Conservation (phyloP, 1,284 basidiomycete genomes). For the Trametes polyzona region DNA sequence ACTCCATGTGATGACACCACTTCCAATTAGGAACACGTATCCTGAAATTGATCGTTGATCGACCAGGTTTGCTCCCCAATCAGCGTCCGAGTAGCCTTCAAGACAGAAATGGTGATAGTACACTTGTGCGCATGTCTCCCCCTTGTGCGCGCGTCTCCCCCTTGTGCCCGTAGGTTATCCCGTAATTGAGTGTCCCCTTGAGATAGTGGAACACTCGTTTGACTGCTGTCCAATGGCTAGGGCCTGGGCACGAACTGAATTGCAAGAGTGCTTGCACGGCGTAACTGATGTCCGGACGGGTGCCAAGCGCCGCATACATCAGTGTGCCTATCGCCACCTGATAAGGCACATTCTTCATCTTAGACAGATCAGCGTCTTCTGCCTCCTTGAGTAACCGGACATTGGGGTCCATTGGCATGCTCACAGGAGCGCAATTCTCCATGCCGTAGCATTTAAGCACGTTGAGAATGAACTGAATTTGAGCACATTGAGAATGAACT, state of each 20-base stretch:
- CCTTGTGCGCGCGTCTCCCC: conserved; percentile 1
- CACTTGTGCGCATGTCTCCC: background rate
- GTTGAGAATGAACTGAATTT: conserved; percentile 30
- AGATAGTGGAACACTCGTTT: conserved; percentile 19
- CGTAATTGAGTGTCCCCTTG: conserved; percentile 8
- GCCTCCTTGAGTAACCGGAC: conserved; percentile 11
- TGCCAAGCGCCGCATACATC: conserved; percentile 34
- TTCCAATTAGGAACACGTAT: conserved; percentile 13
- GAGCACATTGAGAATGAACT: too few species aligned
- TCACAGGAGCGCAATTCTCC: conserved; percentile 19
- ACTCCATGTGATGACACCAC: conserved; percentile 16
- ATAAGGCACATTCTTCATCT: conserved; percentile 27
- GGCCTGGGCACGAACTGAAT: conserved; percentile 2
- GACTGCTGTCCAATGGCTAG: conserved; percentile 12
- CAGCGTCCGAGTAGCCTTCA: conserved; percentile 19
- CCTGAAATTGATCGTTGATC: conserved; percentile 12
- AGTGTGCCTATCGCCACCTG: conserved; percentile 31
- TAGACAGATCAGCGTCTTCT: conserved; percentile 13
- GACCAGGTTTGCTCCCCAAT: conserved; percentile 30
- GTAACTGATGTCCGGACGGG: conserved; percentile 20
- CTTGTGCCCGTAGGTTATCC: conserved; percentile 10
- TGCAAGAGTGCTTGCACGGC: conserved; percentile 9
- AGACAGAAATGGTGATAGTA: conserved; percentile 3
- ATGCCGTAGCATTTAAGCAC: conserved; percentile 22
- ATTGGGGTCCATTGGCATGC: conserved; percentile 25